Evolutionary conservation across 139 green algal species (phyloP).

Genomic region (Gonium pectorale): DNA sequence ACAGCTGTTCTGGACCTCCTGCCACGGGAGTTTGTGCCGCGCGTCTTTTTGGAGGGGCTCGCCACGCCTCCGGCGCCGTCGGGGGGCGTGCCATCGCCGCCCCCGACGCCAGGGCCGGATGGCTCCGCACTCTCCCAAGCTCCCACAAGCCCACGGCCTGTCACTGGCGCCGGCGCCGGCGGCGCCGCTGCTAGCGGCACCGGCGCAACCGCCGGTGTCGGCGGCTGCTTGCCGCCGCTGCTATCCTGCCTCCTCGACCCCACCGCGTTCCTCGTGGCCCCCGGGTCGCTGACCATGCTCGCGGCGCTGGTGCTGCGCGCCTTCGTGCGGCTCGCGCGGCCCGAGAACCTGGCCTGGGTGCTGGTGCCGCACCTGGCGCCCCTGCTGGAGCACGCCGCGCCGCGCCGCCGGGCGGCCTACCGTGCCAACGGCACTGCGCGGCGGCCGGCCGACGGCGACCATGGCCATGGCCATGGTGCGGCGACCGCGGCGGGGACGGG

Average conservation of each 20-base stretch:
- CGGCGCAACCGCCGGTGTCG: neutral
- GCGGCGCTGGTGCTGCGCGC: neutral
- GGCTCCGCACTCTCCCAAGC: no score
- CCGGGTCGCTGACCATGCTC: slow-evolving; percentile 4
- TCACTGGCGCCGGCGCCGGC: neutral
- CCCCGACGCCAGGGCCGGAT: no score
- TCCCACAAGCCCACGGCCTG: no score
- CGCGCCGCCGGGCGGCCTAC: slow-evolving; percentile 7
- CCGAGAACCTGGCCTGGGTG: slow-evolving; percentile 32
- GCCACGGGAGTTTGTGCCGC: slow-evolving; percentile 16
- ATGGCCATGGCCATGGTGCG: neutral
- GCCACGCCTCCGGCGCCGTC: neutral
- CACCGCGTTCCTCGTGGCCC: neutral
- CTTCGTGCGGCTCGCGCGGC: neutral
- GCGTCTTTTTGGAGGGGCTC: slow-evolving; percentile 4
- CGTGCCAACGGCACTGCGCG: slow-evolving; percentile 1
- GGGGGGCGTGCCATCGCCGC: neutral
- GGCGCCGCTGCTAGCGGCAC: neutral
- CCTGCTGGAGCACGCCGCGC: neutral
- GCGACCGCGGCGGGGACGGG: neutral
- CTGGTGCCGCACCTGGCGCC: slow-evolving; percentile 22
- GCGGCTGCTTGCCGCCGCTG: slow-evolving; percentile 21
- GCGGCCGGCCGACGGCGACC: neutral
- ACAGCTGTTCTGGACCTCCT: slow-evolving; percentile 13
- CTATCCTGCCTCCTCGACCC: slow-evolving; percentile 11